phyloP scores from a whole-genome alignment of 2,329 filamentous ascomycete species.

The Ceratocystis albifundus region DNA sequence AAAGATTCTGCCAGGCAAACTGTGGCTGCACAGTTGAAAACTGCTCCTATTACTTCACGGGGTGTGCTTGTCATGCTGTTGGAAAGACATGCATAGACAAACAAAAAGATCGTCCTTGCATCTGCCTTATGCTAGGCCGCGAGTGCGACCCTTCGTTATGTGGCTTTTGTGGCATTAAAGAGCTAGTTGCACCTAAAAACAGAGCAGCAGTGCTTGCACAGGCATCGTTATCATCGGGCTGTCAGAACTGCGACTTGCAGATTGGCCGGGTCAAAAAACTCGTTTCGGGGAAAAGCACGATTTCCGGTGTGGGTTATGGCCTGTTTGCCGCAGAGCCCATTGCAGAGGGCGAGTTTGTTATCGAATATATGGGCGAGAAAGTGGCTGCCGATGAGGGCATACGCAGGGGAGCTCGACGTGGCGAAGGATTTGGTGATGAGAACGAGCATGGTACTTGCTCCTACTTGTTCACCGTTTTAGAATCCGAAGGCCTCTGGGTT shows the following conservation, averaged over 20 bases:
- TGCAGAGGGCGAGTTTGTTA: slow-evolving; percentile 57
- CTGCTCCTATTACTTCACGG: slow-evolving; percentile 54
- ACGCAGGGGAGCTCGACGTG: slow-evolving; percentile 50
- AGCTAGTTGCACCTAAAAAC: slow-evolving; percentile 16
- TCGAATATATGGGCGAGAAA: slow-evolving; percentile 71
- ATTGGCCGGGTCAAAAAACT: slow-evolving; percentile 54
- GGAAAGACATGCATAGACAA: slow-evolving; percentile 49
- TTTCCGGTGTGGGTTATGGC: slow-evolving; percentile 60
- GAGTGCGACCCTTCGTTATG: slow-evolving; percentile 75
- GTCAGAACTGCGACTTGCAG: slow-evolving; percentile 63
- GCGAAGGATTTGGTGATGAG: slow-evolving; percentile 48
- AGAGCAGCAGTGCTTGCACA: slow-evolving; percentile 28
- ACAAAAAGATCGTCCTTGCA: slow-evolving; percentile 50
- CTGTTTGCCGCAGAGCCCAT: slow-evolving; percentile 61
- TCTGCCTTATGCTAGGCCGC: slow-evolving; percentile 59
- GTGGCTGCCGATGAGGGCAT: slow-evolving; percentile 59
- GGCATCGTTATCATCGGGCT: slow-evolving; percentile 45
- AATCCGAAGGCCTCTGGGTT: slow-evolving; percentile 53
- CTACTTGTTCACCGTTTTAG: slow-evolving; percentile 51
- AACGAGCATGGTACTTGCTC: slow-evolving; percentile 46
- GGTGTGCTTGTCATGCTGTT: slow-evolving; percentile 50
- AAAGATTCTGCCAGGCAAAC: slow-evolving; percentile 59
- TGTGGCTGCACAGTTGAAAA: slow-evolving; percentile 51
- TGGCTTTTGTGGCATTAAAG: slow-evolving; percentile 48
- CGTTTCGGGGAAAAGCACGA: slow-evolving; percentile 56